Evolutionary conservation across 805 yeast species (phyloP).

Genomic region (Myxozyma kluyveri): DNA sequence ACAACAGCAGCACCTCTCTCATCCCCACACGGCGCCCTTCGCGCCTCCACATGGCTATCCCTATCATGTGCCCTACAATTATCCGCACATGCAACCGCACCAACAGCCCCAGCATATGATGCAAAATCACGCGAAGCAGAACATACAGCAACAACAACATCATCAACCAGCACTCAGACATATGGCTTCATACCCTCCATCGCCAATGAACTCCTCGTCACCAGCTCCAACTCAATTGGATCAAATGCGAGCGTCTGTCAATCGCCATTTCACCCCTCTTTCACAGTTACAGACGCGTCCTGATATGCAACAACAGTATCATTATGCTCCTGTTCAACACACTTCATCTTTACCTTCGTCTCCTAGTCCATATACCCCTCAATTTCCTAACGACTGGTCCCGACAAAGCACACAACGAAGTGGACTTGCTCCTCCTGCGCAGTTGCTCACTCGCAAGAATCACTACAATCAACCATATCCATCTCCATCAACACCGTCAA

Average conservation of each 20-base stretch:
- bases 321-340: too few relatives aligned
- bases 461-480: not conserved
- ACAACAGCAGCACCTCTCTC: not conserved
- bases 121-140: not conserved
- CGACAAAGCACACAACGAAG: too few relatives aligned
- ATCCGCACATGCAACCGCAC: not conserved
- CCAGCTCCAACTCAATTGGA: not conserved
- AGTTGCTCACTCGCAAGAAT: too few relatives aligned
- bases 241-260: not conserved
- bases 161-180: not conserved
- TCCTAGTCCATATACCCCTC: too few relatives aligned
- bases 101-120: not conserved
- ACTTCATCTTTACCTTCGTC: too few relatives aligned
- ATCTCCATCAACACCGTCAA: not conserved
- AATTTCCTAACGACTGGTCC: too few relatives aligned
- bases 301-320: too few relatives aligned
- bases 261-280: not conserved
- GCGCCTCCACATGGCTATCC: too few relatives aligned
- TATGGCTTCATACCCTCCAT: not conserved
- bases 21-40: not conserved
- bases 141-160: not conserved
- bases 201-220: not conserved
- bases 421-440: too few relatives aligned
- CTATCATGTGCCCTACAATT: too few relatives aligned
- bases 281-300: not conserved